Evolutionary conservation across 2,329 filamentous ascomycete species (phyloP).

Genomic region (Neurospora crassa): DNA sequence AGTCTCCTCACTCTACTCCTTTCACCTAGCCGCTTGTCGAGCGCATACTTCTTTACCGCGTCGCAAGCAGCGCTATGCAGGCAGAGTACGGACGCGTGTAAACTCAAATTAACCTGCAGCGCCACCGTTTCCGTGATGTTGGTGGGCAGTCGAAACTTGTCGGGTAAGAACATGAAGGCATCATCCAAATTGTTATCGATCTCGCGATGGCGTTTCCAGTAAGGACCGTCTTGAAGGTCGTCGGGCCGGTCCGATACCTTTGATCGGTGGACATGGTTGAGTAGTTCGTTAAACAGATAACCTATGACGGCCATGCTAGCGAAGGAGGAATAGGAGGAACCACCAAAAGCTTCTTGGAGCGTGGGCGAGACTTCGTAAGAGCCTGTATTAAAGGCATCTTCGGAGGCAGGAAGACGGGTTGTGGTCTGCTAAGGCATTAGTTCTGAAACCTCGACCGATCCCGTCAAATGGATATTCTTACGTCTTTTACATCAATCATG

Average conservation of each 20-base stretch:
- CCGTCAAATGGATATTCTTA: constrained; percentile 17
- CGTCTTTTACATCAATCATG: constrained; percentile 64
- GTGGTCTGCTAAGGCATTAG: constrained; percentile 31
- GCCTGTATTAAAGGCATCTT: constrained; percentile 64
- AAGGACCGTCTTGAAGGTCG: constrained; percentile 64
- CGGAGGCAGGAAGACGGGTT: constrained; percentile 71
- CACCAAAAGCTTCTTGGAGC: constrained; percentile 54
- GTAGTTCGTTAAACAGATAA: constrained; percentile 70
- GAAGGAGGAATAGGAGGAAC: constrained; percentile 58
- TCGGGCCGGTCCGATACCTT: constrained; percentile 61
- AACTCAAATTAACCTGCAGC: constrained; percentile 76
- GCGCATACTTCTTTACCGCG: constrained; percentile 63
- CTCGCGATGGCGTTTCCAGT: constrained; percentile 76
- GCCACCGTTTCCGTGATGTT: constrained; percentile 61
- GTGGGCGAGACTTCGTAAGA: constrained; percentile 52
- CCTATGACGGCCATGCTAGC: constrained; percentile 65
- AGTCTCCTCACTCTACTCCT: constrained; percentile 65
- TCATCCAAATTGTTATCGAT: constrained; percentile 75
- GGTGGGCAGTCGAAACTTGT: constrained; percentile 60
- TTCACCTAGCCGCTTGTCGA: constrained; percentile 55
- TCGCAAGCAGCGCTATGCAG: constrained; percentile 83
- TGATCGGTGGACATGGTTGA: constrained; percentile 69
- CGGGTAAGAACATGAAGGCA: constrained; percentile 69
- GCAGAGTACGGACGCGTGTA: constrained; percentile 82
- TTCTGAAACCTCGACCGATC: neutral